Base-by-base conservation (phyloP, 805 yeast species). In the Saccharomycopsis sp. region DNA sequence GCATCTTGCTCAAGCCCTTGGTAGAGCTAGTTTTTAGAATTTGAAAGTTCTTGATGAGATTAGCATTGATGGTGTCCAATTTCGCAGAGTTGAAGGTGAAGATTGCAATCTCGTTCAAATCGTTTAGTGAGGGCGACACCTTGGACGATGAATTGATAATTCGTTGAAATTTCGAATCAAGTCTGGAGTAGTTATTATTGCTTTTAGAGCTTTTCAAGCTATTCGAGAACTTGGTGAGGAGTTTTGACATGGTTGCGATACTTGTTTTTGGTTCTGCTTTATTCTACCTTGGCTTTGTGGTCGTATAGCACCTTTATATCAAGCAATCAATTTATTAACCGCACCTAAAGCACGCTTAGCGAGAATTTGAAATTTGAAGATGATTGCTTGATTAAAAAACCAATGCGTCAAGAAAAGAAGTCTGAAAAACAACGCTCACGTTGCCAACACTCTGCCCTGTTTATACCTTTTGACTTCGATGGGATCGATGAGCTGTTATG, bases 91-190 rank as follows among this genome's bases (percentile, higher is more conserved):
- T 58, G 18, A 58, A 60, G 3, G 59, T 50, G 24, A 56, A 55
- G n/a, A 60, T 57, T 1, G 63, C 61, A n/a, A 60, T 60, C 41
- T 60, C 61, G 34, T 58, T 56, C 14, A 60, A 51, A 44, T 60
- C 61, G n/a, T 51, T 24, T 2, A 60, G 37, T n/a, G 61, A 58
- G 5, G 63, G 63, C 14, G 59, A 46, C 12, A 54, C 18, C 4
- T 16, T 23, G 29, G 50, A 52, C 3, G 61, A 58, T 2, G 61
- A 50, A 24, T 55, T 55, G 2, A 58, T 58, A 12, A 60, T 20
- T 46, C 56, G 52, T 24, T 50, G 48, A 44, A 60, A 53, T 44
- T 53, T 57, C 2, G 50, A 23, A 14, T 57, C 61, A 4, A 60
- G 41, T 16, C 61, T 44, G 12, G 59, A 55, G 21, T 16, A 44